Evolutionary conservation across 495 filamentous ascomycete genomes (phyloP).

Genomic region (Penicillium alfredii): DNA sequence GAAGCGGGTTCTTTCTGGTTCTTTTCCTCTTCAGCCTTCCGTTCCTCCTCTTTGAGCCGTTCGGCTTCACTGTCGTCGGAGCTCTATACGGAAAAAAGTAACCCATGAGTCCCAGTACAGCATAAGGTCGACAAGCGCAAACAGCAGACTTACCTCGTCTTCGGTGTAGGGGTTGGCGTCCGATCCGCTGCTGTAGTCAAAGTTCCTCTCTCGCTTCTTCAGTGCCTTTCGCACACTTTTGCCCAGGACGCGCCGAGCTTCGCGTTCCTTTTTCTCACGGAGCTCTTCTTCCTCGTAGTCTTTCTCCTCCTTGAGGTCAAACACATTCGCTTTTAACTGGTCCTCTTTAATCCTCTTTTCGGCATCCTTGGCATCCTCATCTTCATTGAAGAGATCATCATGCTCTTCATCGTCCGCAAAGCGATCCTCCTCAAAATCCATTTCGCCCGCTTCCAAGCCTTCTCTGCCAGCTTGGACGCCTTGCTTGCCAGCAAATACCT

Average conservation of each 20-base stretch:
- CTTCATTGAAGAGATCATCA: slow-evolving; percentile 72
- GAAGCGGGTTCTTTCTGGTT: slow-evolving; percentile 50
- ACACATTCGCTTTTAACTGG: slow-evolving; percentile 79
- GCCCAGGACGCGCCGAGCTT: slow-evolving; percentile 59
- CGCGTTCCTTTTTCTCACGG: slow-evolving; percentile 60
- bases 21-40: slow-evolving; percentile 61
- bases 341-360: slow-evolving; percentile 82
- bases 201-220: slow-evolving; percentile 77
- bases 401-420: slow-evolving; percentile 88
- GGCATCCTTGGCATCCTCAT: slow-evolving; percentile 83
- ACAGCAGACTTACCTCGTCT: slow-evolving; percentile 34
- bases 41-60: slow-evolving; percentile 61
- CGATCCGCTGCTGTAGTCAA: slow-evolving; percentile 71
- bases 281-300: slow-evolving; percentile 78
- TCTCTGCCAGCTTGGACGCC: slow-evolving; percentile 24
- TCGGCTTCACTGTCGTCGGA: slow-evolving; percentile 46
- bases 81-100: slow-evolving; percentile 21
- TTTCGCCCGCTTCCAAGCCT: slow-evolving; percentile 54
- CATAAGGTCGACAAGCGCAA: background rate
- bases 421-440: slow-evolving; percentile 59
- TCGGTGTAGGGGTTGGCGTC: slow-evolving; percentile 70
- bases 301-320: slow-evolving; percentile 75
- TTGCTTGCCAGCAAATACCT: slow-evolving; percentile 41
- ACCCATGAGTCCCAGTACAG: background rate
- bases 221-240: slow-evolving; percentile 74